Percentiles rank a stretch among this genome's conserved stretches.
These are phyloP conservation scores for Hypoxylon fuscum DNA, from an alignment of 495 filamentous ascomycete species.

Conservation along the genomic window DNA sequence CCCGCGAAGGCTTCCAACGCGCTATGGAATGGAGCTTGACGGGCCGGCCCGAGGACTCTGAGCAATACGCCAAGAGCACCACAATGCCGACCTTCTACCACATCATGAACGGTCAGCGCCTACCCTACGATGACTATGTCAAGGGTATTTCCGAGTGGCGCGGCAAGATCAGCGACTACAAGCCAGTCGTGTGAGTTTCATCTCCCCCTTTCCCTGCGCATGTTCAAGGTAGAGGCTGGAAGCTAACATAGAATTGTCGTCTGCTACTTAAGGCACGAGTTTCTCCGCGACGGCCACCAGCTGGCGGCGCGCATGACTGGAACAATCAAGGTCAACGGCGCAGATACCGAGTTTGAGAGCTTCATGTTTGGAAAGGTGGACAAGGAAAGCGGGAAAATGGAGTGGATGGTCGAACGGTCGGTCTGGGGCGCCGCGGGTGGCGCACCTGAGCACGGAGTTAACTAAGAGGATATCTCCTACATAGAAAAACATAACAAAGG, in stretches of 20 bases:
- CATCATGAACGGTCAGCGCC: slow-evolving; percentile 14
- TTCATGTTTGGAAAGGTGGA: slow-evolving; percentile 42
- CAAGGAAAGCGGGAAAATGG: slow-evolving; percentile 34
- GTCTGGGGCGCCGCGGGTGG: slow-evolving; percentile 26
- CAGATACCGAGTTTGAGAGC: slow-evolving; percentile 36
- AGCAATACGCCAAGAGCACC: slow-evolving; percentile 20
- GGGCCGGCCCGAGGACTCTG: slow-evolving; percentile 30
- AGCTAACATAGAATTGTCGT: neutral
- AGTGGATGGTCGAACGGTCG: slow-evolving; percentile 38
- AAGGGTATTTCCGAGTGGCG: slow-evolving; percentile 41
- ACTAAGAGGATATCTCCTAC: neutral
- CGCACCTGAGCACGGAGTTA: neutral
- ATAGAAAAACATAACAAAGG: too few relatives aligned
- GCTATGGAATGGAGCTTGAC: slow-evolving; percentile 38
- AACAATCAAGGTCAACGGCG: slow-evolving; percentile 34
- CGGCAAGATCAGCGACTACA: slow-evolving; percentile 35
- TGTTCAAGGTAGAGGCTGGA: neutral
- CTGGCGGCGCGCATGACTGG: slow-evolving; percentile 32
- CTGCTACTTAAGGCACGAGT: slow-evolving; percentile 11
- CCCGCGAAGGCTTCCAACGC: slow-evolving; percentile 37
- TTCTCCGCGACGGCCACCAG: slow-evolving; percentile 36
- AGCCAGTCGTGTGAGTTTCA: slow-evolving; percentile 36
- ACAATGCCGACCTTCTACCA: slow-evolving; percentile 18
- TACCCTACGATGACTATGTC: slow-evolving; percentile 25
- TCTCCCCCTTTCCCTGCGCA: neutral